Conservation (phyloP, 179 eudicot species). For the Beta corolliflora region DNA sequence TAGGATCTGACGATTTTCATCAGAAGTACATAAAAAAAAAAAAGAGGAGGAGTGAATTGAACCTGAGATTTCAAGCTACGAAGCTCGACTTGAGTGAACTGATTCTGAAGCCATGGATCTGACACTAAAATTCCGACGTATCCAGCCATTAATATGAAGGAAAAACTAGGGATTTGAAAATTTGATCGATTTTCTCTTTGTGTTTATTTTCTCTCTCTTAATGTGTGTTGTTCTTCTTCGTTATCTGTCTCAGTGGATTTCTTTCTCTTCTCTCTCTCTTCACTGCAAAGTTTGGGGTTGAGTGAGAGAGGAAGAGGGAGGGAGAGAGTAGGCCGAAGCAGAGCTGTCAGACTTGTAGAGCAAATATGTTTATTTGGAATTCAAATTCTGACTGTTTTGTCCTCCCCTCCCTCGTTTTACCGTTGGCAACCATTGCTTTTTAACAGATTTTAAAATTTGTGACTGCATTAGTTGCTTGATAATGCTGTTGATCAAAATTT, state of each 20-base stretch:
- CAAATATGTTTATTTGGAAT: conserved; percentile 16
- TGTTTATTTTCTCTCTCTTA: background rate
- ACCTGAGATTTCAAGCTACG: conserved; percentile 79
- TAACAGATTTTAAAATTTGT: background rate
- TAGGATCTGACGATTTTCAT: background rate
- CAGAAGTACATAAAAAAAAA: background rate
- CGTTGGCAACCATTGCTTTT: conserved; percentile 23
- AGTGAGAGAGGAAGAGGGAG: conserved; percentile 21
- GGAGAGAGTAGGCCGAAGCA: conserved; percentile 40
- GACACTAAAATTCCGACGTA: conserved; percentile 87
- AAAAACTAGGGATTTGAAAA: background rate
- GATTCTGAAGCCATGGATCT: conserved; percentile 99
- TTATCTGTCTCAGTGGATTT: background rate
- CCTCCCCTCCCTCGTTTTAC: conserved; percentile 35
- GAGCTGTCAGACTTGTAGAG: conserved; percentile 44
- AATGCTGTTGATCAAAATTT: no score
- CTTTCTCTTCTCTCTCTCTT: conserved; percentile 18
- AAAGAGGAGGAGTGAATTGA: conserved; percentile 15
- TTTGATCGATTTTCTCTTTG: no score
- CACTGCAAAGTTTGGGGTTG: conserved; percentile 7
- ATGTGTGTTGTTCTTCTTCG: background rate
- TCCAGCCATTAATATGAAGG: conserved; percentile 57
- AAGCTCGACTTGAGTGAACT: conserved; percentile 99
- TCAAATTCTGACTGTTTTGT: conserved; percentile 56
- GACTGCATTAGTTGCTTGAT: no score